Evolutionary conservation across 306 rosid species (phyloP), one percentile per base, ranked within the genome.

Genomic region (Elaeagnus macrophylla): DNA sequence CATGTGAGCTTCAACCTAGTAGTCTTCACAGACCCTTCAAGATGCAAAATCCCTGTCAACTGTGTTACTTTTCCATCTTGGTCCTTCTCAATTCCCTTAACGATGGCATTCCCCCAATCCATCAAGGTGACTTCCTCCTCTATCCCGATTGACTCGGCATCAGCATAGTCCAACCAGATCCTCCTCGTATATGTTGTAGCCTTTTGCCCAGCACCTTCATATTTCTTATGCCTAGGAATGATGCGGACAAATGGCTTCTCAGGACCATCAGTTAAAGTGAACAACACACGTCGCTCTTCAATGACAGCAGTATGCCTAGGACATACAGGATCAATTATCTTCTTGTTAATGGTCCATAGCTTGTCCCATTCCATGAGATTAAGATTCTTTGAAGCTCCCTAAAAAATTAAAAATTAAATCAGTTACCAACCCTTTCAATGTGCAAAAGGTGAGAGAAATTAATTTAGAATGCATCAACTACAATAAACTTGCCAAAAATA

Each of bases 361-460:
- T 90, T 90, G 84, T 90, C 97, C 95, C 95, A 90, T 60, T 90
- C 97, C 97, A 90, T 90, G 66, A 90, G 94, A 76, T 90, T 90
- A 68, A 90, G 94, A 73, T 90, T 86, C 73, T 78, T 90, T 0
- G 95, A 90, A 6, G 95, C 97, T 43, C 95, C 97, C 97, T 90
- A 48, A 37, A 67, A 68, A 38, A 56, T 35, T 9, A 53, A 51
- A 49, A 51, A 64, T 25, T 56, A 40, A 39, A 66, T 68, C 61
- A 60, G 49, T 56, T 40, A 53, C 55, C 41, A 71, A 36, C 41
- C 38, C 16, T 45, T 44, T 53, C 43, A 53, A 37, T 15, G 4
- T 25, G 32, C 32, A 5, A 2, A 11, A 16, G 16, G 19, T 5
- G 7, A 3, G 36, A 15, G 6, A 15, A 16, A 2, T 11, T 7